These are phyloP conservation scores for Nemania serpens DNA, from an alignment of 2,329 filamentous ascomycete genomes.

Conservation along the genomic window DNA sequence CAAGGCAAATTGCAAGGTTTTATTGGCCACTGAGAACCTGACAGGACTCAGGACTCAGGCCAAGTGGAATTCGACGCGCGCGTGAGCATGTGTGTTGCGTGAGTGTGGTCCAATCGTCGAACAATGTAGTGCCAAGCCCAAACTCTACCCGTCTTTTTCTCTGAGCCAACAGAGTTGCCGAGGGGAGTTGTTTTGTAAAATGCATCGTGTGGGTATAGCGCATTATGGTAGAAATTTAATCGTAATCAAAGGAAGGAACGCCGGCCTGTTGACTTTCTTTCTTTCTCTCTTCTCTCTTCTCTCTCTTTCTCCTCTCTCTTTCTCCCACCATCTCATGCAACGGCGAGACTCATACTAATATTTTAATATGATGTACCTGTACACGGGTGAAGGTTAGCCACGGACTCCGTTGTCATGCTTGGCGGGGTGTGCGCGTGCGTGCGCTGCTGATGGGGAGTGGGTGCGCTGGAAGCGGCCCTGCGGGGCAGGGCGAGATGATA, in stretches of 20 bases:
- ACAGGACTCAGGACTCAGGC: too few species aligned
- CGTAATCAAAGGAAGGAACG: slow-evolving; percentile 8
- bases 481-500: slow-evolving; percentile 19
- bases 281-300: background rate
- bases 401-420: background rate
- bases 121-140: too few species aligned
- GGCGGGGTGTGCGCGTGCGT: background rate
- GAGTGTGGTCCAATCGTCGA: too few species aligned
- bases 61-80: too few species aligned
- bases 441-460: too few species aligned
- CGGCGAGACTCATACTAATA: slow-evolving; percentile 54
- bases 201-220: slow-evolving; percentile 21
- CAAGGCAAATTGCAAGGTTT: too few species aligned
- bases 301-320: background rate
- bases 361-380: slow-evolving; percentile 76
- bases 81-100: too few species aligned
- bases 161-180: background rate
- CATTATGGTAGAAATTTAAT: slow-evolving; percentile 11
- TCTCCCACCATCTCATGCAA: too few species aligned
- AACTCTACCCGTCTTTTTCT: background rate
- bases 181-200: slow-evolving; percentile 4
- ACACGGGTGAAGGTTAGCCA: slow-evolving; percentile 19
- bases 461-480: slow-evolving; percentile 28
- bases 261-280: background rate
- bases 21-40: too few species aligned